These are phyloP conservation scores for Hemisphaericaspora xylanilytica DNA, from an alignment of 1,139 yeast genomes.

Conservation along the genomic window DNA sequence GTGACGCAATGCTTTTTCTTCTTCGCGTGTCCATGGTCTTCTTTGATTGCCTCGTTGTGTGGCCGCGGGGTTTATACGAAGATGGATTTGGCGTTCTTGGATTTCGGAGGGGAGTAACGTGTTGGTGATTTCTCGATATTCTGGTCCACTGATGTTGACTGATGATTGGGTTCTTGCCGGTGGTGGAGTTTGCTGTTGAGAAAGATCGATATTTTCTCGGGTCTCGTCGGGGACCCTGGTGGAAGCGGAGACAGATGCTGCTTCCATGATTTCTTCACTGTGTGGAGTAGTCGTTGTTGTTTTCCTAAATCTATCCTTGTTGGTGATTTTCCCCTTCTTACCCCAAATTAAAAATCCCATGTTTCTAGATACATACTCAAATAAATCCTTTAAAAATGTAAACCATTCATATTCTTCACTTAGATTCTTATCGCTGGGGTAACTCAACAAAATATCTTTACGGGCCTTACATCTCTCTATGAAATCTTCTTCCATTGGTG, in stretches of 20 bases:
- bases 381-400: slow-evolving; percentile 53
- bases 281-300: slow-evolving; percentile 20
- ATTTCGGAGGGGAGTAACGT: slow-evolving; percentile 47
- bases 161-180: not conserved
- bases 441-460: slow-evolving; percentile 56
- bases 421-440: slow-evolving; percentile 39
- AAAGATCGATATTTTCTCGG: not conserved
- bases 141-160: not conserved
- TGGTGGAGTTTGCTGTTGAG: not conserved
- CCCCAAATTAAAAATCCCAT: slow-evolving; percentile 75
- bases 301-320: slow-evolving; percentile 13
- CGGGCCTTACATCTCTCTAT: slow-evolving; percentile 68
- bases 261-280: slow-evolving; percentile 23
- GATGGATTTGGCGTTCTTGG: slow-evolving; percentile 45
- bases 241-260: not conserved
- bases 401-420: slow-evolving; percentile 35
- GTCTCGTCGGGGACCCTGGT: not conserved
- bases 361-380: slow-evolving; percentile 76
- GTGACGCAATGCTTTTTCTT: slow-evolving; percentile 78
- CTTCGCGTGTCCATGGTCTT: slow-evolving; percentile 85
- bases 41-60: slow-evolving; percentile 37
- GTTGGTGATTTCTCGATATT: slow-evolving; percentile 19
- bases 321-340: slow-evolving; percentile 44
- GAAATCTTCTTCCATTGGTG: slow-evolving; percentile 74
- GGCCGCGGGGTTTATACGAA: slow-evolving; percentile 32